Percentiles rank a stretch among this genome's conserved stretches.
Evolutionary conservation across 1,284 basidiomycete genomes (phyloP).

Genomic region (Trametes sp.): DNA sequence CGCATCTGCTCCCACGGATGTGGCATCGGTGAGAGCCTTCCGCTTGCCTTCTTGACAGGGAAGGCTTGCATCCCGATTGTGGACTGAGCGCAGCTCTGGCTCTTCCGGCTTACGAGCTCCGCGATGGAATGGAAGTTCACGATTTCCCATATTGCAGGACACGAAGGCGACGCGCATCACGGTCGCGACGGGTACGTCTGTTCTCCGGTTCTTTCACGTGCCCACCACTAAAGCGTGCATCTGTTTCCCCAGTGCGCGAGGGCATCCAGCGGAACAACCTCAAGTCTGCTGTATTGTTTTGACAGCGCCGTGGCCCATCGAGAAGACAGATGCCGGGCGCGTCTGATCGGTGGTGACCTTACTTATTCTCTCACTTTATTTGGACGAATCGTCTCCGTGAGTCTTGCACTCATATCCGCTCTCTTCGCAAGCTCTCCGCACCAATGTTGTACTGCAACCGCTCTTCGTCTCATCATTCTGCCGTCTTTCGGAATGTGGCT

Average conservation of each 20-base stretch:
- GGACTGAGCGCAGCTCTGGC: not conserved
- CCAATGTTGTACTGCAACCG: not conserved
- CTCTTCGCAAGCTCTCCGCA: not conserved
- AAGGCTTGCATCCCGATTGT: not conserved
- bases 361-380: conserved; percentile 9
- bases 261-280: conserved; percentile 43
- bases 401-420: not conserved
- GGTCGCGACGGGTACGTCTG: conserved; percentile 35
- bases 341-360: not conserved
- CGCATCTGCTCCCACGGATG: conserved; percentile 6
- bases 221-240: not conserved
- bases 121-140: not conserved
- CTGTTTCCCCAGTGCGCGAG: conserved; percentile 37
- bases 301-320: not conserved
- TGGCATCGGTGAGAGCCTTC: not conserved
- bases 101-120: not conserved
- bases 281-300: conserved; percentile 41
- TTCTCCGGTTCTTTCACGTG: not conserved
- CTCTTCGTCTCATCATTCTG: not conserved
- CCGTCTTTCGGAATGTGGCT: not conserved
- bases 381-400: not conserved
- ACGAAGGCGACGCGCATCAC: conserved; percentile 44
- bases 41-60: not conserved
- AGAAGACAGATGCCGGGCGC: not conserved
- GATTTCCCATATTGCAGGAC: conserved; percentile 33